A percentile compares a stretch with the other conserved stretches of the same genome.
Conservation (phyloP, 2,329 filamentous ascomycete species). For the Trichoderma sp. region DNA sequence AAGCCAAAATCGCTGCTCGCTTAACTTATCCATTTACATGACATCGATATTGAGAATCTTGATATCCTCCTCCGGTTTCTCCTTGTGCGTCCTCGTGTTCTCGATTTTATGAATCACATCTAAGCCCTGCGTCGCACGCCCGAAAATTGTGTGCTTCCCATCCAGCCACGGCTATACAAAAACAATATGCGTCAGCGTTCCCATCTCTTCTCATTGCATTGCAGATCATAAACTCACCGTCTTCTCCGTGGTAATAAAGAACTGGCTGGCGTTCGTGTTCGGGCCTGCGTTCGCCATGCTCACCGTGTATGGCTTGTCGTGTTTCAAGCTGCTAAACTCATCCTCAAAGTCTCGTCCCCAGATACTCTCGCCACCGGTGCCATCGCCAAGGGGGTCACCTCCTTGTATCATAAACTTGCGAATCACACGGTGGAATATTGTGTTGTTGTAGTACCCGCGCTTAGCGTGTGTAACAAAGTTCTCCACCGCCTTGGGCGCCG, state of each 20-base stretch:
- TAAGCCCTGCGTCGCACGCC: conserved; percentile 83
- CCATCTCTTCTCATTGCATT: neutral
- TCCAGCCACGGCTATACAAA: conserved; percentile 78
- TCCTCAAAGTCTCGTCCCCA: conserved; percentile 97
- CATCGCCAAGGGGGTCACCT: conserved; percentile 90
- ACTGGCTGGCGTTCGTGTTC: conserved; percentile 94
- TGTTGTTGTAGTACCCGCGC: conserved; percentile 94
- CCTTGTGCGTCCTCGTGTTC: conserved; percentile 81
- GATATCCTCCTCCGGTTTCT: conserved; percentile 96
- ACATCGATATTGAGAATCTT: conserved; percentile 90
- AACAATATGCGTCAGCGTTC: conserved; percentile 22
- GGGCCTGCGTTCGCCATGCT: conserved; percentile 98
- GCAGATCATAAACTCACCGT: conserved; percentile 60
- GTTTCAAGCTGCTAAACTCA: conserved; percentile 87
- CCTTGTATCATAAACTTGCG: conserved; percentile 99
- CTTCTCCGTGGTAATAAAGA: conserved; percentile 98
- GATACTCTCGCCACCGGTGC: conserved; percentile 83
- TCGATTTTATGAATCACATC: conserved; percentile 97
- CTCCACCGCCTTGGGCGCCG: conserved; percentile 91
- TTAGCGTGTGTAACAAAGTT: conserved; percentile 94
- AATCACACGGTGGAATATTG: conserved; percentile 96
- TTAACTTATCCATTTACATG: conserved; percentile 41
- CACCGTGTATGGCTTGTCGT: conserved; percentile 94
- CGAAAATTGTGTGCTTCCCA: conserved; percentile 95
- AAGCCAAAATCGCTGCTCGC: conserved; percentile 8